Percentiles rank a stretch among this genome's conserved stretches.
These are phyloP conservation scores for Colletotrichum australisinense DNA, from an alignment of 2,329 filamentous ascomycete species.

Conservation along the genomic window DNA sequence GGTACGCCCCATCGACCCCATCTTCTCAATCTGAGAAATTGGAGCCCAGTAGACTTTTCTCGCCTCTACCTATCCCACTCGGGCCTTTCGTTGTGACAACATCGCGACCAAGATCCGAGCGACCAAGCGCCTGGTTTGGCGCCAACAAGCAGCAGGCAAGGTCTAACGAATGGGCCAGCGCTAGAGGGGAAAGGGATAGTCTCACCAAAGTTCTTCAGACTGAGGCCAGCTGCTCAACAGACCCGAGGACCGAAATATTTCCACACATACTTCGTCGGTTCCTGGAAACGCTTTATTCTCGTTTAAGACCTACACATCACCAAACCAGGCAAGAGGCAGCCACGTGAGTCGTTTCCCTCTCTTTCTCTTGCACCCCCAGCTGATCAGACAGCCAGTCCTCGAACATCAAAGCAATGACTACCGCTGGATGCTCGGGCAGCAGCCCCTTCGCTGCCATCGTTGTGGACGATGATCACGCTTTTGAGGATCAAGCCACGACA, in stretches of 20 bases:
- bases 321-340: not conserved
- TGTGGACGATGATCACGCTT: constrained; percentile 5
- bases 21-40: not conserved
- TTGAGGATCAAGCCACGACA: not conserved
- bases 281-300: not conserved
- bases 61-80: not conserved
- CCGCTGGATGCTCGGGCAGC: not conserved
- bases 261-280: not conserved
- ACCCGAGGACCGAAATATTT: not conserved
- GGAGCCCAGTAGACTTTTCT: not conserved
- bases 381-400: constrained; percentile 45
- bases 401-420: not conserved
- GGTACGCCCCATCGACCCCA: not conserved
- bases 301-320: not conserved
- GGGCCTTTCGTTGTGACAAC: not conserved
- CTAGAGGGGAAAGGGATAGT: not conserved
- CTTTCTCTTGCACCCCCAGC: constrained; percentile 23
- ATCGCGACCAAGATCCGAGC: not conserved
- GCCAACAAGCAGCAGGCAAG: too few species aligned
- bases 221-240: not conserved
- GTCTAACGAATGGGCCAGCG: too few species aligned
- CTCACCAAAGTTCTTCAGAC: not conserved
- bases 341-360: not conserved
- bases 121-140: too few species aligned
- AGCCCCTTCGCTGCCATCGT: constrained; percentile 6